Percentiles rank a stretch among this genome's conserved stretches.
phyloP scores from a whole-genome alignment of 768 basidiomycete genomes.

The Tylopilus felleus region DNA sequence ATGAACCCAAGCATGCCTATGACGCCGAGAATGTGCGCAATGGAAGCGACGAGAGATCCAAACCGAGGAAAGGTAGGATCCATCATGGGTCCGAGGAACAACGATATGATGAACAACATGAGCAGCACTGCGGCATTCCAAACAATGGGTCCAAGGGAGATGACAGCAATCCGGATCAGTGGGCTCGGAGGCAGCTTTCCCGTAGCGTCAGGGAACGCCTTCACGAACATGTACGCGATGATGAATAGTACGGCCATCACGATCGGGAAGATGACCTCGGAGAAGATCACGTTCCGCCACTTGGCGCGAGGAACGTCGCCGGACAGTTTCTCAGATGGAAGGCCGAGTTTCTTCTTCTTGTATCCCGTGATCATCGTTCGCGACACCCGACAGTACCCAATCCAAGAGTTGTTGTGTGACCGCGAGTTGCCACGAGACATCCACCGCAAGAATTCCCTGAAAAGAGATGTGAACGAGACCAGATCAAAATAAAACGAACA shows the following conservation, averaged over 20 bases:
- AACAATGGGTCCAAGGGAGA: constrained; percentile 91
- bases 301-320: constrained; percentile 91
- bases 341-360: constrained; percentile 96
- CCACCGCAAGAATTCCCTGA: constrained; percentile 95
- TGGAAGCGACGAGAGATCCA: constrained; percentile 87
- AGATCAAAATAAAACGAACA: background rate
- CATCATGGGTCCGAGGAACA: constrained; percentile 91
- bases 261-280: constrained; percentile 83
- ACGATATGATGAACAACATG: constrained; percentile 82
- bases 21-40: constrained; percentile 79
- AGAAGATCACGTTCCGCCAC: constrained; percentile 86
- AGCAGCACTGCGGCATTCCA: constrained; percentile 91
- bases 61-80: constrained; percentile 83
- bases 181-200: constrained; percentile 74
- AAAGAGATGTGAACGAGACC: constrained; percentile 1
- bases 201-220: constrained; percentile 68
- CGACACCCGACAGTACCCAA: constrained; percentile 97
- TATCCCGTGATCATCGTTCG: constrained; percentile 99
- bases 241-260: constrained; percentile 83
- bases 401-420: constrained; percentile 98
- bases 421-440: constrained; percentile 98
- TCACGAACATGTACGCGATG: constrained; percentile 90
- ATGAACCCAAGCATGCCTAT: constrained; percentile 92
- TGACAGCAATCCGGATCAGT: constrained; percentile 88
- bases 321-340: constrained; percentile 95